A percentile compares a stretch with the other conserved stretches of the same genome.
Evolutionary conservation across 1,284 basidiomycete genomes (phyloP).

Genomic region (Peniophora sp.): DNA sequence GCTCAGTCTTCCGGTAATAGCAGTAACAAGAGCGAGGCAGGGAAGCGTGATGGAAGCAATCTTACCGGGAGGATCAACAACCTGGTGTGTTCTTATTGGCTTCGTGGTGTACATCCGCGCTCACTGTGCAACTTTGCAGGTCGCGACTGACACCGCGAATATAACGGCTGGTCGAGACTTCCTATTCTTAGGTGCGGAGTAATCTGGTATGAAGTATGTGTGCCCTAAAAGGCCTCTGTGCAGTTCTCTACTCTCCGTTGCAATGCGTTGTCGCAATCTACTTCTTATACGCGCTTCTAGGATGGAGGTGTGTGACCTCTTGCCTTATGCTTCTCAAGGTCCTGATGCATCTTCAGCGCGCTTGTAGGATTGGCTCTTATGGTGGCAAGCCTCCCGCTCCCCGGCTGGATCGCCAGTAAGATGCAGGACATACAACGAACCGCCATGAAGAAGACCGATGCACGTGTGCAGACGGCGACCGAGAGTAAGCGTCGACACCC

Average conservation of each 20-base stretch:
- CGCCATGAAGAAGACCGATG: conserved; percentile 33
- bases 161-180: too few species aligned
- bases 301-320: conserved; percentile 30
- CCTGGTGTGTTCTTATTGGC: too few species aligned
- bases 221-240: conserved; percentile 7
- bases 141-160: too few species aligned
- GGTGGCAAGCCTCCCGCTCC: conserved; percentile 44
- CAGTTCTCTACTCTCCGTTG: conserved; percentile 26
- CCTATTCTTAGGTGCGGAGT: conserved; percentile 13
- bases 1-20: conserved; percentile 10
- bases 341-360: conserved; percentile 24
- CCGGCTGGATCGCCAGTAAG: conserved; percentile 25
- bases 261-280: conserved; percentile 27
- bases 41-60: conserved; percentile 19
- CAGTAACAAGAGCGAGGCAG: conserved; percentile 10
- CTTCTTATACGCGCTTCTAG: conserved; percentile 40
- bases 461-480: conserved; percentile 39
- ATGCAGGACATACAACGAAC: conserved; percentile 22
- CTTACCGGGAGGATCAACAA: too few species aligned
- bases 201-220: conserved; percentile 14
- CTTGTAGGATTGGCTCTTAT: conserved; percentile 48
- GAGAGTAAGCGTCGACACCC: conserved; percentile 29
- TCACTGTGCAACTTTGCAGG: too few species aligned
- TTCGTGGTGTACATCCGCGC: too few species aligned
- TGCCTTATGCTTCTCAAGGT: not conserved